Evolutionary conservation across 345 rosid species (phyloP).

Genomic region (Eucalyptus globulus): DNA sequence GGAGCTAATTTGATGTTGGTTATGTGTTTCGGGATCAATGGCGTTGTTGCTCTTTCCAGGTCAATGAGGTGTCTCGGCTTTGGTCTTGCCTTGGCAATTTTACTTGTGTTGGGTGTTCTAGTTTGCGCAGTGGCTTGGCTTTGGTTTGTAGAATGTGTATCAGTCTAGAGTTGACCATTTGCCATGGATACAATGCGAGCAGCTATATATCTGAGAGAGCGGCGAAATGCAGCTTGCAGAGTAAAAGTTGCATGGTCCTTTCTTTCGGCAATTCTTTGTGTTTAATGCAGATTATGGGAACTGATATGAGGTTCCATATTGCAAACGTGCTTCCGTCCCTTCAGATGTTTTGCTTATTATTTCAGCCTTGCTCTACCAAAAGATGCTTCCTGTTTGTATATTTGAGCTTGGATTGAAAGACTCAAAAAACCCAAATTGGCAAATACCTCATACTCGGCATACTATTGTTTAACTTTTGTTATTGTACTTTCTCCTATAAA

Average conservation of each 20-base stretch:
- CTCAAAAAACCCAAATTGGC: not conserved
- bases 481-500: not conserved
- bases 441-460: not conserved
- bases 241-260: not conserved
- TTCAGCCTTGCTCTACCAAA: not conserved
- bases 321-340: not conserved
- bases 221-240: not conserved
- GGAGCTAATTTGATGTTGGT: not conserved
- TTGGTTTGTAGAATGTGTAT: not conserved
- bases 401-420: not conserved
- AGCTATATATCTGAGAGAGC: not conserved
- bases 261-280: not conserved
- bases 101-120: not conserved
- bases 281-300: not conserved
- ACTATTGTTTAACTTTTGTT: not conserved
- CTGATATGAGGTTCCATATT: not conserved
- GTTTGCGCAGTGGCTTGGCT: not conserved
- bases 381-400: not conserved
- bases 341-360: not conserved
- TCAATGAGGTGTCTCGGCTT: not conserved
- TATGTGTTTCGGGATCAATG: not conserved
- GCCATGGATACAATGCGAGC: not conserved
- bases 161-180: not conserved
- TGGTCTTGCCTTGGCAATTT: not conserved
- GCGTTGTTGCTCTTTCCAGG: not conserved